Conservation (phyloP, 2,329 filamentous ascomycete species). For the Fusarium humuli region DNA sequence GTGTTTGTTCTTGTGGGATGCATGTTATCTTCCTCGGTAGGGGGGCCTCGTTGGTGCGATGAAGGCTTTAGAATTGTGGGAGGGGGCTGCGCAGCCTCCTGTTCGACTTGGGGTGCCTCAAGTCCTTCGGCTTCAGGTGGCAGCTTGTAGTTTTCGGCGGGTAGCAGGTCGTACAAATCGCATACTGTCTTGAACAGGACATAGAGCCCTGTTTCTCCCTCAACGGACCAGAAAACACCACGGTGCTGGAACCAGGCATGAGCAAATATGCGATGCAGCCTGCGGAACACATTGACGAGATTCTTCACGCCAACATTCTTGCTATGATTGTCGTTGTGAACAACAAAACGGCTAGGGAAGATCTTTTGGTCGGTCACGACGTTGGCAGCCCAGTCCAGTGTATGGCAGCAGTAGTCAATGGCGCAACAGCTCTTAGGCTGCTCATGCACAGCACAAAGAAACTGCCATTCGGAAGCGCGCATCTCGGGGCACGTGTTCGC, state of each 20-base stretch:
- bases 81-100: constrained; percentile 56
- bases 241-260: constrained; percentile 99
- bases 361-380: constrained; percentile 94
- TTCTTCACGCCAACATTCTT: constrained; percentile 78
- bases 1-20: constrained; percentile 75
- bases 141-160: constrained; percentile 94
- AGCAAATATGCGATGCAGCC: constrained; percentile 95
- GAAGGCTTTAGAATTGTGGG: constrained; percentile 54
- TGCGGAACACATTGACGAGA: constrained; percentile 92
- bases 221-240: constrained; percentile 93
- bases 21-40: constrained; percentile 62
- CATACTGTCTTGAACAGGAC: constrained; percentile 98
- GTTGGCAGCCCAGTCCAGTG: constrained; percentile 96
- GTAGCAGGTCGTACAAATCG: constrained; percentile 88
- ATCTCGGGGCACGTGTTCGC: constrained; percentile 93
- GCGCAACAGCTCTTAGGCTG: constrained; percentile 97
- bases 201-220: constrained; percentile 91
- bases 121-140: constrained; percentile 91
- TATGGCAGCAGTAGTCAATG: constrained; percentile 99
- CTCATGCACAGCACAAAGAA: constrained; percentile 96
- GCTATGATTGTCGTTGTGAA: constrained; percentile 67
- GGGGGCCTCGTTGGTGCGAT: constrained; percentile 45
- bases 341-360: constrained; percentile 85
- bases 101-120: constrained; percentile 61
- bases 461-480: constrained; percentile 99